Percentiles rank a stretch among this genome's conserved stretches.
Evolutionary conservation across 345 rosid species (phyloP).

Genomic region (Eutrema japonicum): DNA sequence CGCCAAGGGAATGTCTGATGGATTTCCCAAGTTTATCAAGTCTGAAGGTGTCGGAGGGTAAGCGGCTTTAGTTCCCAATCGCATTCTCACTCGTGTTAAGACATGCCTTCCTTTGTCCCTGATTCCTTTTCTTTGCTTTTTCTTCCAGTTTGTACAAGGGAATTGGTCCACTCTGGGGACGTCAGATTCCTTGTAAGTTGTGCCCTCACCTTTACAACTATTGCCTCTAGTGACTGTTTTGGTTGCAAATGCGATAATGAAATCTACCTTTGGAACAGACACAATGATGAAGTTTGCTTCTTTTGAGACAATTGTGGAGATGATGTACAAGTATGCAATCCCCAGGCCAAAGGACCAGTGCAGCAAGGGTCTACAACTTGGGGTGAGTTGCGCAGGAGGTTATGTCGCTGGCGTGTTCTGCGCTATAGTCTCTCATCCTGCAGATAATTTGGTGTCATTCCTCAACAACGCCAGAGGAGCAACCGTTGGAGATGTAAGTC

Average conservation of each 20-base stretch:
- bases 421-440: constrained; percentile 91
- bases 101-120: not conserved
- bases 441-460: constrained; percentile 93
- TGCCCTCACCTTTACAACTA: not conserved
- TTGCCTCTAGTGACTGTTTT: constrained; percentile 27
- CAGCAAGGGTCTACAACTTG: constrained; percentile 82
- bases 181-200: constrained; percentile 96
- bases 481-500: constrained; percentile 87
- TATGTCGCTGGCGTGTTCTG: constrained; percentile 87
- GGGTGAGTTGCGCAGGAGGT: constrained; percentile 91
- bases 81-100: not conserved
- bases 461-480: constrained; percentile 97
- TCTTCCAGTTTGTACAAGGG: constrained; percentile 85
- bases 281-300: constrained; percentile 99
- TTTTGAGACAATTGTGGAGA: constrained; percentile 88
- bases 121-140: not conserved
- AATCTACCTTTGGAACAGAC: constrained; percentile 48
- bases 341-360: constrained; percentile 89
- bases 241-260: not conserved
- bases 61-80: constrained; percentile 14
- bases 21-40: constrained; percentile 84
- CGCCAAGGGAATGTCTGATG: constrained; percentile 93
- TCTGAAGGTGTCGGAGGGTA: constrained; percentile 86
- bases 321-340: constrained; percentile 79
- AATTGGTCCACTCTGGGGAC: constrained; percentile 96